Evolutionary conservation across 257 asterid genomes (phyloP).

Genomic region (Misopates orontium): DNA sequence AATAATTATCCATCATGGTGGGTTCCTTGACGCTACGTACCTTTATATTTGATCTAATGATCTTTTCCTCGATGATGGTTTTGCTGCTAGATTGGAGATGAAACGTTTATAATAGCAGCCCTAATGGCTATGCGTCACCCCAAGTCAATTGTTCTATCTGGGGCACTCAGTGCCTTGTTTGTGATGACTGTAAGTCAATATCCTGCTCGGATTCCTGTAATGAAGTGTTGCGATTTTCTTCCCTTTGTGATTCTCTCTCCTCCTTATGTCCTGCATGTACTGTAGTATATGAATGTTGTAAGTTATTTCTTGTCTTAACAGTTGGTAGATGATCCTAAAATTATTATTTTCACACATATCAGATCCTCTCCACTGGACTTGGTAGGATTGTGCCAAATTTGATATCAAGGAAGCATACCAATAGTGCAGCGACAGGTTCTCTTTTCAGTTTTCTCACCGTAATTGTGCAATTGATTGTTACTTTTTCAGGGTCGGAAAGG

Average conservation of each 20-base stretch:
- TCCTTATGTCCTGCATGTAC: neutral
- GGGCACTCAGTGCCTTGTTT: constrained; percentile 96
- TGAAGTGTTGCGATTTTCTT: neutral
- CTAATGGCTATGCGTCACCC: constrained; percentile 99
- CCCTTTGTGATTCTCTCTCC: neutral
- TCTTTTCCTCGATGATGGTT: constrained; percentile 28
- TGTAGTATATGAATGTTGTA: neutral
- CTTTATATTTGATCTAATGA: constrained; percentile 14
- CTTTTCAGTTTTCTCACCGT: constrained; percentile 1
- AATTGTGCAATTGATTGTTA: neutral
- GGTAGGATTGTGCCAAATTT: constrained; percentile 97
- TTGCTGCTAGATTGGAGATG: constrained; percentile 80
- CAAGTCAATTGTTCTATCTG: constrained; percentile 86
- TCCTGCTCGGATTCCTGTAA: constrained; percentile 7
- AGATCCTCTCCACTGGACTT: constrained; percentile 94
- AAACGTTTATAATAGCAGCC: constrained; percentile 95
- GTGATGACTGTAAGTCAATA: constrained; percentile 84
- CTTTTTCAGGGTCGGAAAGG: neutral
- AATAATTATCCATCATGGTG: constrained; percentile 18
- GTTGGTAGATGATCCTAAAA: constrained; percentile 24
- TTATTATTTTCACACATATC: constrained; percentile 21
- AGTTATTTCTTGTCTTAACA: neutral
- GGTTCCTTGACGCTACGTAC: constrained; percentile 16
- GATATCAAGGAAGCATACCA: constrained; percentile 96
- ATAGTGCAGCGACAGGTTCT: constrained; percentile 87